Conservation (phyloP, 2,329 filamentous ascomycete species). For the Macrophomina tecta region DNA sequence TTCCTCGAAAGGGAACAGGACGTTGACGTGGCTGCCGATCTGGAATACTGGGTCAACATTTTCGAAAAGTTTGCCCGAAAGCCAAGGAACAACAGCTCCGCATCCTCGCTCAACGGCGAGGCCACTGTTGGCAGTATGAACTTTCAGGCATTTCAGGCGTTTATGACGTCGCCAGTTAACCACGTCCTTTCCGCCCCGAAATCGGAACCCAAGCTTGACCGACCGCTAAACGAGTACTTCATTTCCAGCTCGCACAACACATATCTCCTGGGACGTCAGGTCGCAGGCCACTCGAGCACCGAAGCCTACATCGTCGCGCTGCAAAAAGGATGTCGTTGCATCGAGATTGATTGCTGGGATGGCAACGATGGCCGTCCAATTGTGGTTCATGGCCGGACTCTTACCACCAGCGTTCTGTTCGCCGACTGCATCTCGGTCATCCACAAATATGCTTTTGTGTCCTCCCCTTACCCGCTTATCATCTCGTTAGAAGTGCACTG, state of each 20-base stretch:
- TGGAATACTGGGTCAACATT: slow-evolving; percentile 69
- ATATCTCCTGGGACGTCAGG: slow-evolving; percentile 89
- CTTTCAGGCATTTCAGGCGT: slow-evolving; percentile 75
- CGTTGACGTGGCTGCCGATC: slow-evolving; percentile 74
- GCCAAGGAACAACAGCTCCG: slow-evolving; percentile 21
- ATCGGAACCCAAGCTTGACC: slow-evolving; percentile 71
- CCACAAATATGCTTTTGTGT: slow-evolving; percentile 90
- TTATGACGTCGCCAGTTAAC: slow-evolving; percentile 60
- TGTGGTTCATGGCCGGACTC: slow-evolving; percentile 87
- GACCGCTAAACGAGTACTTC: slow-evolving; percentile 94
- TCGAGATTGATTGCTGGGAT: slow-evolving; percentile 99
- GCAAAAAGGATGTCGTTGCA: slow-evolving; percentile 87
- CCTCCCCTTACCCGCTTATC: slow-evolving; percentile 87
- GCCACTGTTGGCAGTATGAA: slow-evolving; percentile 68
- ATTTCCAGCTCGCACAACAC: slow-evolving; percentile 99
- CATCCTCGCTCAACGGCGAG: slow-evolving; percentile 28
- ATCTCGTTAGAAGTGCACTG: slow-evolving; percentile 97
- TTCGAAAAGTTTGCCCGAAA: slow-evolving; percentile 70
- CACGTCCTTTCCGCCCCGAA: slow-evolving; percentile 67
- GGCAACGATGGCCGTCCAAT: slow-evolving; percentile 84
- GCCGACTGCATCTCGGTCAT: slow-evolving; percentile 91
- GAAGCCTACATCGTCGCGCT: slow-evolving; percentile 94
- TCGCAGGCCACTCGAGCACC: slow-evolving; percentile 87
- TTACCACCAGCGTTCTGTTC: slow-evolving; percentile 89
- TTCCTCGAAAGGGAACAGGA: slow-evolving; percentile 79